A percentile compares a stretch with the other conserved stretches of the same genome.
Conservation (phyloP, 441 rosid genomes). For the Omphalea diandra region DNA sequence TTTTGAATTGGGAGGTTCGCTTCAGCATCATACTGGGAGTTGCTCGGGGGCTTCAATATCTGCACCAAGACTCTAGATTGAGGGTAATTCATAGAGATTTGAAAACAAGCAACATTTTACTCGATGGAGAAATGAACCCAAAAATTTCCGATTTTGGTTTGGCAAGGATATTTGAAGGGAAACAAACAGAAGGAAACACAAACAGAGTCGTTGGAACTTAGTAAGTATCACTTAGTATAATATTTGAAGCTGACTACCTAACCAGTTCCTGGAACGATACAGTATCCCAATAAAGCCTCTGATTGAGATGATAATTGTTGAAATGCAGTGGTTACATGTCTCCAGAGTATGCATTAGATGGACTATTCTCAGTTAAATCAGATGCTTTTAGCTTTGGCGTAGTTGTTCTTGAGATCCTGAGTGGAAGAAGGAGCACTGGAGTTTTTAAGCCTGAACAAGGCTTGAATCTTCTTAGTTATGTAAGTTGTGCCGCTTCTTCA, state of each 20-base stretch:
- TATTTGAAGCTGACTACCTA: neutral
- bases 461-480: slow-evolving; percentile 47
- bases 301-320: neutral
- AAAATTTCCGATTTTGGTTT: slow-evolving; percentile 84
- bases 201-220: slow-evolving; percentile 58
- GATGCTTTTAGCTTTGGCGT: slow-evolving; percentile 72
- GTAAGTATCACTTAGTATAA: slow-evolving; percentile 33
- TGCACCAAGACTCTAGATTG: slow-evolving; percentile 67
- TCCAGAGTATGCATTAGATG: too few relatives aligned
- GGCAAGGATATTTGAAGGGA: slow-evolving; percentile 71
- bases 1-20: slow-evolving; percentile 48
- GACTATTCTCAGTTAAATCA: slow-evolving; percentile 55
- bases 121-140: slow-evolving; percentile 68
- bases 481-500: slow-evolving; percentile 35
- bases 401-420: slow-evolving; percentile 54
- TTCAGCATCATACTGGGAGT: slow-evolving; percentile 51
- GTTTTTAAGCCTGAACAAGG: slow-evolving; percentile 37
- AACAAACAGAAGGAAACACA: slow-evolving; percentile 51
- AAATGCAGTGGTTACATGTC: slow-evolving; percentile 66
- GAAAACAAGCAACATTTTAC: slow-evolving; percentile 75
- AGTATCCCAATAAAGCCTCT: neutral
- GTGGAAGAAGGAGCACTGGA: slow-evolving; percentile 51
- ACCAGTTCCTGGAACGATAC: neutral
- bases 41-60: slow-evolving; percentile 62
- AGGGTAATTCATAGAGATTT: slow-evolving; percentile 79